Base-by-base conservation (phyloP, 345 rosid species). In the Populus nigra region DNA sequence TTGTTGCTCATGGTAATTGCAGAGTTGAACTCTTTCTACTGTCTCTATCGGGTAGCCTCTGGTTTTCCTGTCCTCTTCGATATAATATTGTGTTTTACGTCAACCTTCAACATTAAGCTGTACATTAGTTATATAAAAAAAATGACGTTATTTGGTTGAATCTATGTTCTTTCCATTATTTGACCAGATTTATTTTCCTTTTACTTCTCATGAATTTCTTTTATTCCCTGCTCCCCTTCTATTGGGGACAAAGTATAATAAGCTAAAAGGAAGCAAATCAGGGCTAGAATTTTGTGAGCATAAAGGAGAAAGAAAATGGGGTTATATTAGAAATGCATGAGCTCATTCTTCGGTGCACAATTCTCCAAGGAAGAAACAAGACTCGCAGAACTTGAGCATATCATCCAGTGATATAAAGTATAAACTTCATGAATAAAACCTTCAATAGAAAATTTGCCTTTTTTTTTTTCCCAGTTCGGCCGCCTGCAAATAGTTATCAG, bases 1-100 rank as follows among this genome's bases (percentile, higher is more conserved):
- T 76, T 92, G 98, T 77, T 94, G 97, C 84, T 86, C 89, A n/a
- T 79, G 71, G 77, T 74, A 69, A 65, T 65, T 65, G 20, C 63
- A 29, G 49, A 8, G 59, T 49, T 22, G 4, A 11, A 5, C 36
- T 75, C 29, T 35, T 75, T 8, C 33, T 49, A 12, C 45, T 66
- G 22, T 6, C 45, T 35, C 47, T 43, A 5, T 45, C 62, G 50
- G 16, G 49, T 53, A 20, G 45, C 65, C 45, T 57, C 29, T 57
- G 66, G 29, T 61, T 73, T 55, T 3, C 25, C 20, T 45, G 59
- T 55, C 17, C 33, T 57, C n/a, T 16, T 66, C 36, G 3, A 29
- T 33, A 15, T 65, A 16, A 15, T 11, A 17, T 18, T 17, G 9
- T 41, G 57, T 7, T 25, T 39, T 25, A 53, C 47, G 18, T 71